Evolutionary conservation across 1,284 basidiomycete genomes (phyloP), one percentile per base, ranked within the genome.

Genomic region (Microbotryum silenes-acaulis): DNA sequence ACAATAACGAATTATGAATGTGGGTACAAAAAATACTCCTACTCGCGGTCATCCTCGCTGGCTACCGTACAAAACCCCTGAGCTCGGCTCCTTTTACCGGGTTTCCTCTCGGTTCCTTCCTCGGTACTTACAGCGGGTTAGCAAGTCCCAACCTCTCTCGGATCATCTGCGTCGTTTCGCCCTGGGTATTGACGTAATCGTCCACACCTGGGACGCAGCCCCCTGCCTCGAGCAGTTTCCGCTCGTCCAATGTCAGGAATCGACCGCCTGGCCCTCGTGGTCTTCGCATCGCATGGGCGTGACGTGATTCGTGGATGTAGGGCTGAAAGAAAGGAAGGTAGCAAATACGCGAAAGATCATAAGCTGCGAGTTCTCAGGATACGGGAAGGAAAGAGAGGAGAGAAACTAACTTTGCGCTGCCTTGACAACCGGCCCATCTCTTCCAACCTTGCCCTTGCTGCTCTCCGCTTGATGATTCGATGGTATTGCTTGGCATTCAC

Each of bases 401-500:
- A 18, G 23, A 59, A 45, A 68, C 79, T 64, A 61, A 89, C 92
- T 83, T 97, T 97, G 73, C 92, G 81, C 75, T 92, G 88, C 70
- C 86, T 82, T 58, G 90, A 92, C 64, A 97, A 82, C 66, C 91
- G 81, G 72, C 94, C 91, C 57, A 97, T 81, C 77, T 96, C 92
- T 72, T 94, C 91, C 54, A 96, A 80, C 37, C 93, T 81, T 2
- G 90, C 89, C 47, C 92, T 79, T 8, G 91, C 91, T 68, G 88
- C 82, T 59, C 92, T 82, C 63, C 92, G 82, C 79, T 96, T 96
- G 74, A 97, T 81, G 73, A 97, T 97, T 71, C 93, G 87, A 72
- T 92, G 90, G 75, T 96, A 97, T 77, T 97, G 92, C 75, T 97
- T 97, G 55, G 92, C 92, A 73, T 97, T 97, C 66, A 97, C 93